phyloP scores from a whole-genome alignment of 768 basidiomycete species.

The Phlebiopsis gigantea region DNA sequence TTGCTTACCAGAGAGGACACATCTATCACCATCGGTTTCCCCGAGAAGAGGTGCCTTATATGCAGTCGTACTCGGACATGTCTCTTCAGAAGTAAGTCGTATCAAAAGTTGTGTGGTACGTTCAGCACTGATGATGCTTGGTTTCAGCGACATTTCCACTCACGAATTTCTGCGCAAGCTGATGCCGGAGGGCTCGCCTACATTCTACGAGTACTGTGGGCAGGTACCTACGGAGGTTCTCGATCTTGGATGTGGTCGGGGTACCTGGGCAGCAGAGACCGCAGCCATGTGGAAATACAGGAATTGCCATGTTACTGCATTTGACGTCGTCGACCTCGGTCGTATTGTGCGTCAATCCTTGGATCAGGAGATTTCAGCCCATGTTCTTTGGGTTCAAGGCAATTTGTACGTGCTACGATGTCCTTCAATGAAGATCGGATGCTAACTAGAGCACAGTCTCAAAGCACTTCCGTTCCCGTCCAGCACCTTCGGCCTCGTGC shows the following conservation, averaged over 20 bases:
- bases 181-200: constrained; percentile 46
- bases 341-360: not conserved
- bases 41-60: constrained; percentile 36
- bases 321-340: constrained; percentile 51
- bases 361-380: constrained; percentile 25
- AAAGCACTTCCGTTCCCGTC: constrained; percentile 56
- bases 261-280: constrained; percentile 62
- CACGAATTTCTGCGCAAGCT: constrained; percentile 48
- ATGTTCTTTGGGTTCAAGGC: constrained; percentile 49
- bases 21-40: constrained; percentile 1
- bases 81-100: constrained; percentile 51
- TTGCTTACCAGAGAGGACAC: not conserved
- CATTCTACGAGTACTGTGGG: constrained; percentile 48
- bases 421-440: not conserved
- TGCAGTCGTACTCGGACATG: constrained; percentile 60
- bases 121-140: constrained; percentile 3
- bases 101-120: constrained; percentile 1
- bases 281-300: constrained; percentile 52
- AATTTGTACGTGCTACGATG: constrained; percentile 56
- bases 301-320: constrained; percentile 50
- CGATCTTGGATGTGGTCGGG: constrained; percentile 74
- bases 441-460: constrained; percentile 36
- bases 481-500: constrained; percentile 63
- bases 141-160: constrained; percentile 54
- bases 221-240: constrained; percentile 51